Percentiles rank a stretch among this genome's conserved stretches.
These are phyloP conservation scores for Lathyrus sativus DNA, from an alignment of 306 rosid genomes.

Conservation along the genomic window DNA sequence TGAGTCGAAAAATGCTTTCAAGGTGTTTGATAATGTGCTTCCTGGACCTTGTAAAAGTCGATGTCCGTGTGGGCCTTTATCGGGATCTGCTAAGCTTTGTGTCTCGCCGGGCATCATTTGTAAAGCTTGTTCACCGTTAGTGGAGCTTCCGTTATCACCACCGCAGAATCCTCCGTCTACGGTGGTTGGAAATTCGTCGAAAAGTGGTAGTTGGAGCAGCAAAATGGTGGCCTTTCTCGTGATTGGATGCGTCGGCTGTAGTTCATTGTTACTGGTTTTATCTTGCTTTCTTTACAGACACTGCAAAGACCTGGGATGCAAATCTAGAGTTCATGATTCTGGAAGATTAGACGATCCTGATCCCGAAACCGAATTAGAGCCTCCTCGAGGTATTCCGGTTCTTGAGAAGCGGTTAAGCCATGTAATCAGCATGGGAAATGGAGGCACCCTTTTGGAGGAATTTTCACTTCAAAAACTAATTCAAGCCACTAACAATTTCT, in stretches of 20 bases:
- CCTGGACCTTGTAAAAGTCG: constrained; percentile 72
- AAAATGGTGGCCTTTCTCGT: constrained; percentile 71
- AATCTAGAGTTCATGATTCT: constrained; percentile 72
- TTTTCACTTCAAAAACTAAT: constrained; percentile 48
- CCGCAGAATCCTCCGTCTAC: neutral
- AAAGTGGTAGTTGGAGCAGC: constrained; percentile 47
- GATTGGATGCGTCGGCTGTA: constrained; percentile 77
- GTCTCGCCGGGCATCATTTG: constrained; percentile 45
- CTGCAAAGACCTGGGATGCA: constrained; percentile 49
- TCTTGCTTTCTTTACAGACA: constrained; percentile 50
- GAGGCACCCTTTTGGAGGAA: constrained; percentile 69
- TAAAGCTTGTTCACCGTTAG: constrained; percentile 32
- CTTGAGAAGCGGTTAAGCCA: constrained; percentile 80
- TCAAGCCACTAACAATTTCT: constrained; percentile 63
- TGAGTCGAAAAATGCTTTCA: constrained; percentile 26
- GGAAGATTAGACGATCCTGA: constrained; percentile 66
- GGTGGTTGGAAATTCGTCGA: neutral
- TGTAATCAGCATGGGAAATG: constrained; percentile 65
- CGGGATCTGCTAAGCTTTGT: constrained; percentile 39
- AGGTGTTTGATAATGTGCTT: constrained; percentile 57
- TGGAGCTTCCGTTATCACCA: constrained; percentile 2
- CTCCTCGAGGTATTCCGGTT: constrained; percentile 4
- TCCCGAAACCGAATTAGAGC: neutral
- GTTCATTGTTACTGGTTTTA: constrained; percentile 44
- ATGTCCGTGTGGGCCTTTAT: constrained; percentile 48